Evolutionary conservation across 2,329 filamentous ascomycete genomes (phyloP).

Genomic region (Venturia carpophila): DNA sequence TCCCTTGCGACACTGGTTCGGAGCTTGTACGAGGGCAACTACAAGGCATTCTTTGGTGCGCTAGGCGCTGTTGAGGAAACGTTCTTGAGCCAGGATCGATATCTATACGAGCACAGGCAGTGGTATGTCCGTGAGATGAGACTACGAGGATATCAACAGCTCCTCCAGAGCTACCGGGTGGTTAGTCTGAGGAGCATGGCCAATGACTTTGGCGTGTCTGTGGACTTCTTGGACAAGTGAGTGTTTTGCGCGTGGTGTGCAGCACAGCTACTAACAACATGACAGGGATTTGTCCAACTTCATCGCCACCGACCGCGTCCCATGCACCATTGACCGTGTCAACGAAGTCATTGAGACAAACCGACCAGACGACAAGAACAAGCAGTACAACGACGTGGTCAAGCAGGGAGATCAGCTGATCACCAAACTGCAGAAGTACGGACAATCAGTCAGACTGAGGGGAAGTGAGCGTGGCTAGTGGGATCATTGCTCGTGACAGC

Average conservation of each 20-base stretch:
- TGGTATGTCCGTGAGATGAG: slow-evolving; percentile 99
- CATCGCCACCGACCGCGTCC: slow-evolving; percentile 87
- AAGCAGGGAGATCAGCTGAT: slow-evolving; percentile 97
- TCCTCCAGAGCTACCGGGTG: slow-evolving; percentile 93
- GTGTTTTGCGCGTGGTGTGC: background rate
- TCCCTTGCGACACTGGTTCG: slow-evolving; percentile 80
- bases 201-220: slow-evolving; percentile 89
- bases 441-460: slow-evolving; percentile 85
- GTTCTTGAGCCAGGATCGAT: slow-evolving; percentile 89
- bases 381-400: slow-evolving; percentile 97
- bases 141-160: slow-evolving; percentile 88
- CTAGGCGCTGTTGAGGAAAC: slow-evolving; percentile 85
- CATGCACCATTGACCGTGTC: slow-evolving; percentile 95
- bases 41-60: slow-evolving; percentile 87
- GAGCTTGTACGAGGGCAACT: slow-evolving; percentile 88
- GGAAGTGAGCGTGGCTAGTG: slow-evolving; percentile 80
- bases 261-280: slow-evolving; percentile 21
- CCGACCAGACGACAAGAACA: slow-evolving; percentile 97
- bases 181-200: slow-evolving; percentile 98
- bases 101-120: slow-evolving; percentile 87
- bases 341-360: slow-evolving; percentile 97
- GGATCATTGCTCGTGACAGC: background rate
- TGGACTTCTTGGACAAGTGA: slow-evolving; percentile 91
- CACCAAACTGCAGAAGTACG: slow-evolving; percentile 98
- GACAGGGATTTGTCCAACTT: slow-evolving; percentile 86